These are phyloP conservation scores for Borealophlyctis nickersoniae DNA, from an alignment of 192 early-diverging fungal species.

Conservation along the genomic window DNA sequence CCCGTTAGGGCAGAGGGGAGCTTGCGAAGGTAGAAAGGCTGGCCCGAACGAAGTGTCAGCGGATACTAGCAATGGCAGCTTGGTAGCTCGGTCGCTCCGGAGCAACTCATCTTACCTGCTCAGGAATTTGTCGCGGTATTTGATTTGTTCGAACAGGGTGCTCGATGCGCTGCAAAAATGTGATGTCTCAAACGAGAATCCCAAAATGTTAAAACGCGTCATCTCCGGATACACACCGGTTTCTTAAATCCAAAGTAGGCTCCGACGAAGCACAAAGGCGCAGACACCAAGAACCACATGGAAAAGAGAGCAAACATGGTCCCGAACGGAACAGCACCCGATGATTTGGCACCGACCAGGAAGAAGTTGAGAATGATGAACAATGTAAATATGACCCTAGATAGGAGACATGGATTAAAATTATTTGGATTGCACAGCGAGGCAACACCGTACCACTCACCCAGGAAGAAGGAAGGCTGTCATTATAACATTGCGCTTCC, in stretches of 20 bases:
- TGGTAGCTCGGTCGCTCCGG: no score
- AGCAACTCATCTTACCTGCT: slow-evolving; percentile 48
- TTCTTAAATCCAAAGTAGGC: slow-evolving; percentile 83
- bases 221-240: no score
- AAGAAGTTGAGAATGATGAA: slow-evolving; percentile 80
- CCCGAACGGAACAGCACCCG: slow-evolving; percentile 86
- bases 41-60: no score
- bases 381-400: slow-evolving; percentile 51
- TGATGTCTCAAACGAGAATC: no score
- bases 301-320: slow-evolving; percentile 75
- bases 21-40: slow-evolving; percentile 65
- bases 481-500: slow-evolving; percentile 78
- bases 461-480: slow-evolving; percentile 80
- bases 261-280: slow-evolving; percentile 79
- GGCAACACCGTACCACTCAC: slow-evolving; percentile 35
- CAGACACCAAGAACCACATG: slow-evolving; percentile 77
- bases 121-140: slow-evolving; percentile 89
- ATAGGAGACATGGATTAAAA: no score
- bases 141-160: slow-evolving; percentile 87
- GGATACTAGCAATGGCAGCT: no score
- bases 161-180: slow-evolving; percentile 51
- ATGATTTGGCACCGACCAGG: slow-evolving; percentile 80
- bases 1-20: slow-evolving; percentile 59
- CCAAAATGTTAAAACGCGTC: no score
- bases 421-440: no score